Evolutionary conservation across 441 rosid species (phyloP).

Genomic region (Heliophila coronopifolia): DNA sequence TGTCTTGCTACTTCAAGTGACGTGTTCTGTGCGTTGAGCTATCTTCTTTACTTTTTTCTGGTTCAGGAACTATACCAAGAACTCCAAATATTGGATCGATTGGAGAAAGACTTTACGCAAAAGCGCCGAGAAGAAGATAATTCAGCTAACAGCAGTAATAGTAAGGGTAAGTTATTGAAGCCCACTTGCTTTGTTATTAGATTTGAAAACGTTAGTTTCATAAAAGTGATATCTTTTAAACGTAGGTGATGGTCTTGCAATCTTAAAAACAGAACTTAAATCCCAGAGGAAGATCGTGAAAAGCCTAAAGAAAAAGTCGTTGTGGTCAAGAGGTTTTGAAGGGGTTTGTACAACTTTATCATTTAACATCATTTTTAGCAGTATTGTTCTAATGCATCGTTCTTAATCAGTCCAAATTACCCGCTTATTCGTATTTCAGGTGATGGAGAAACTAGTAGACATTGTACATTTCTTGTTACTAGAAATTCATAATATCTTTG

Average conservation of each 20-base stretch:
- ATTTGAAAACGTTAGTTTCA: slow-evolving; percentile 1
- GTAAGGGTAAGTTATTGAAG: slow-evolving; percentile 31
- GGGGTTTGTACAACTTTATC: slow-evolving; percentile 40
- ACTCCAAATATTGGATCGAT: slow-evolving; percentile 49
- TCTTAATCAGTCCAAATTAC: not conserved
- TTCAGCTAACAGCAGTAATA: slow-evolving; percentile 35
- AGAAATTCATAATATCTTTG: slow-evolving; percentile 49
- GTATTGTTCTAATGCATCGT: not conserved
- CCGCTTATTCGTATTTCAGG: slow-evolving; percentile 36
- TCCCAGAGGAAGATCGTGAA: slow-evolving; percentile 55
- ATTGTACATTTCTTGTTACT: slow-evolving; percentile 54
- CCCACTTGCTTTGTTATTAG: slow-evolving; percentile 2
- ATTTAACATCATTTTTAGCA: slow-evolving; percentile 3
- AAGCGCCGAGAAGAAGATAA: slow-evolving; percentile 46
- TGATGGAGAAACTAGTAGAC: slow-evolving; percentile 72
- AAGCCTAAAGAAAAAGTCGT: slow-evolving; percentile 56
- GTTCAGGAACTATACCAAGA: slow-evolving; percentile 54
- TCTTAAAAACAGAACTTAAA: slow-evolving; percentile 53
- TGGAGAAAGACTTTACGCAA: slow-evolving; percentile 50
- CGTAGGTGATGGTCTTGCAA: slow-evolving; percentile 46
- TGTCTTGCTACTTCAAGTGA: not conserved
- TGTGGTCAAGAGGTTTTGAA: slow-evolving; percentile 66
- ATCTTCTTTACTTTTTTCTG: slow-evolving; percentile 8
- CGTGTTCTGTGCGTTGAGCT: slow-evolving; percentile 7
- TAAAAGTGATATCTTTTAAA: slow-evolving; percentile 4